A percentile compares a stretch with the other conserved stretches of the same genome.
Conservation (phyloP, 805 yeast species). For the Teunomyces atbi region DNA sequence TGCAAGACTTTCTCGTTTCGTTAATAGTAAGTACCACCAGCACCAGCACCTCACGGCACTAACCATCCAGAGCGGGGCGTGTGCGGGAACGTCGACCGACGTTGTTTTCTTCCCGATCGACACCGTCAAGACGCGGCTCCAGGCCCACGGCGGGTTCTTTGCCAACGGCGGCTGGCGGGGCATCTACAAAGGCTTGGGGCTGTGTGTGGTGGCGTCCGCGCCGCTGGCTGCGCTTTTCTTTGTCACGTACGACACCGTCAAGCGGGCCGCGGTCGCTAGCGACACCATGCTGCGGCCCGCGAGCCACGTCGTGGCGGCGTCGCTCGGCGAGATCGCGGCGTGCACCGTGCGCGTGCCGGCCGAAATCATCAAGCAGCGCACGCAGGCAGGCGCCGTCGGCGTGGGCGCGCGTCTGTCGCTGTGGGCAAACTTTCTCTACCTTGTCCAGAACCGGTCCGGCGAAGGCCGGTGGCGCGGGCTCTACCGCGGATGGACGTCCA, state of each 20-base stretch:
- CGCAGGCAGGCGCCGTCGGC: slow-evolving; percentile 56
- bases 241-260: slow-evolving; percentile 79
- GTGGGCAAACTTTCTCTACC: slow-evolving; percentile 59
- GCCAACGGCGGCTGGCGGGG: slow-evolving; percentile 92
- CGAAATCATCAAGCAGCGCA: slow-evolving; percentile 91
- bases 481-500: slow-evolving; percentile 91
- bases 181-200: slow-evolving; percentile 87
- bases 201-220: slow-evolving; percentile 92
- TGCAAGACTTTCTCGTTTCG: slow-evolving; percentile 34
- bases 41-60: neutral
- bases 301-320: slow-evolving; percentile 85
- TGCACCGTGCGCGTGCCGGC: slow-evolving; percentile 95
- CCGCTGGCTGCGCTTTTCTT: slow-evolving; percentile 57
- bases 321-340: slow-evolving; percentile 89
- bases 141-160: slow-evolving; percentile 94
- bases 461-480: slow-evolving; percentile 78
- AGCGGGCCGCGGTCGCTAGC: slow-evolving; percentile 36
- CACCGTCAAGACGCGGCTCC: slow-evolving; percentile 89
- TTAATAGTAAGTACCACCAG: slow-evolving; percentile 27
- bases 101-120: slow-evolving; percentile 94
- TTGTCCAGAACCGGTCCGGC: slow-evolving; percentile 64
- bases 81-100: slow-evolving; percentile 96
- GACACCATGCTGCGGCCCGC: slow-evolving; percentile 27
- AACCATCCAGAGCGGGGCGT: slow-evolving; percentile 67
- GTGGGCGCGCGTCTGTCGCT: slow-evolving; percentile 51